These are phyloP conservation scores for Astrocystis sublimbata DNA, from an alignment of 495 filamentous ascomycete genomes.

Conservation along the genomic window DNA sequence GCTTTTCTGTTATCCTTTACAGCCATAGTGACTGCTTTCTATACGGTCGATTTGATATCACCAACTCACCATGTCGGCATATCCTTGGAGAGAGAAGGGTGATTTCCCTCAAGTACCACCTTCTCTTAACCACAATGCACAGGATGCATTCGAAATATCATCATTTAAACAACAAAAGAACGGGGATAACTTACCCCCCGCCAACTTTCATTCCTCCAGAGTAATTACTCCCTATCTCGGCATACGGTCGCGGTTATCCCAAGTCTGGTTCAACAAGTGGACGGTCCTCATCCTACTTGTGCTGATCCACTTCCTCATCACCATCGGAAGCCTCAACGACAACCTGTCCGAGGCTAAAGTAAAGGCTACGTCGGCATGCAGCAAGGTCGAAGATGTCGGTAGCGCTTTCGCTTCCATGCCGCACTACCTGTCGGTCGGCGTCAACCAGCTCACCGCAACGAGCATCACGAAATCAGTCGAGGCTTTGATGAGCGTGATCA, in stretches of 20 bases:
- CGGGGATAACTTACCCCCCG: background rate
- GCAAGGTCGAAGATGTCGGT: slow-evolving; percentile 88
- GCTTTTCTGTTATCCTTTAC: background rate
- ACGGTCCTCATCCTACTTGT: slow-evolving; percentile 86
- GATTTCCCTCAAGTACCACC: slow-evolving; percentile 31
- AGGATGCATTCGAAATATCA: slow-evolving; percentile 24
- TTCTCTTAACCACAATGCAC: slow-evolving; percentile 27
- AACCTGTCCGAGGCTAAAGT: slow-evolving; percentile 72
- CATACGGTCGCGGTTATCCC: slow-evolving; percentile 82
- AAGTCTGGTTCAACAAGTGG: slow-evolving; percentile 97
- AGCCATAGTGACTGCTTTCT: background rate
- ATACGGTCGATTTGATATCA: background rate
- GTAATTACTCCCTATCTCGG: slow-evolving; percentile 89
- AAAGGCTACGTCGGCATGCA: slow-evolving; percentile 85
- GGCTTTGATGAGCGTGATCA: slow-evolving; percentile 72
- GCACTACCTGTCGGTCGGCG: slow-evolving; percentile 82
- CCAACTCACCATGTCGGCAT: slow-evolving; percentile 9
- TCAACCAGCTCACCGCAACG: slow-evolving; percentile 79
- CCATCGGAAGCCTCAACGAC: slow-evolving; percentile 65
- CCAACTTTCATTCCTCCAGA: slow-evolving; percentile 26
- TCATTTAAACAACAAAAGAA: background rate
- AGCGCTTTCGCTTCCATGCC: slow-evolving; percentile 98
- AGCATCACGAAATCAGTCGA: slow-evolving; percentile 76
- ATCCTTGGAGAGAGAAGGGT: slow-evolving; percentile 30
- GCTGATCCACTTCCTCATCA: slow-evolving; percentile 75